These are phyloP conservation scores for Coemansia sp. DNA, from an alignment of 192 early-diverging fungal species.

Conservation along the genomic window DNA sequence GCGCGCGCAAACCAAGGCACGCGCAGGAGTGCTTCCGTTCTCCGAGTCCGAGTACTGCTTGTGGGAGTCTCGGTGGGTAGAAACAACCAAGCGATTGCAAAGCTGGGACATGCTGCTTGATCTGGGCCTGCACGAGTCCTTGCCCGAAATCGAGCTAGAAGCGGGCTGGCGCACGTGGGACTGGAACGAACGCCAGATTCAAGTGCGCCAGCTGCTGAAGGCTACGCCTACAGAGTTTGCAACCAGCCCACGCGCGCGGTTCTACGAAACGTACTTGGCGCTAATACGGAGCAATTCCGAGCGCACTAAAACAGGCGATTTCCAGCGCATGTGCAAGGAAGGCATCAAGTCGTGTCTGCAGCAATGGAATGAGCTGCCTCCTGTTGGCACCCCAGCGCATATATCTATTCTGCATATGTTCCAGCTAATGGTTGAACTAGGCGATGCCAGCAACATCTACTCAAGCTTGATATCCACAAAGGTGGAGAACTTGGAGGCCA, in stretches of 20 bases:
- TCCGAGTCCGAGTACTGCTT: constrained; percentile 93
- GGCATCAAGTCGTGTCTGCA: constrained; percentile 81
- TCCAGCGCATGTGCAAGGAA: constrained; percentile 79
- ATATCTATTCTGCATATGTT: constrained; percentile 86
- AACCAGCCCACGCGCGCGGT: constrained; percentile 63
- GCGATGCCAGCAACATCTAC: constrained; percentile 89
- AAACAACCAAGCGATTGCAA: constrained; percentile 85
- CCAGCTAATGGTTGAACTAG: constrained; percentile 95
- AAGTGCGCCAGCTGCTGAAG: constrained; percentile 64
- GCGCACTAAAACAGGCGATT: constrained; percentile 61
- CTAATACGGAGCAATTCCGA: constrained; percentile 64
- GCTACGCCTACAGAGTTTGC: constrained; percentile 65
- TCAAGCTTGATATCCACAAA: constrained; percentile 74
- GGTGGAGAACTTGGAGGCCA: constrained; percentile 77
- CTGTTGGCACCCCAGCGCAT: constrained; percentile 82
- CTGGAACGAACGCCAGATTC: constrained; percentile 73
- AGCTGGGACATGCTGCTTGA: constrained; percentile 97
- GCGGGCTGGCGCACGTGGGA: constrained; percentile 94
- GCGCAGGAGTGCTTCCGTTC: constrained; percentile 80
- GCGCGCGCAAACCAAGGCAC: constrained; percentile 86
- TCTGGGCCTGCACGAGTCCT: constrained; percentile 85
- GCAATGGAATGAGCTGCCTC: constrained; percentile 88
- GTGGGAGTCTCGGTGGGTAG: constrained; percentile 98
- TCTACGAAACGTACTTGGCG: constrained; percentile 85
- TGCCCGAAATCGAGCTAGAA: constrained; percentile 84